Conservation (phyloP, 2,329 filamentous ascomycete species). For the Penicillium italicum region DNA sequence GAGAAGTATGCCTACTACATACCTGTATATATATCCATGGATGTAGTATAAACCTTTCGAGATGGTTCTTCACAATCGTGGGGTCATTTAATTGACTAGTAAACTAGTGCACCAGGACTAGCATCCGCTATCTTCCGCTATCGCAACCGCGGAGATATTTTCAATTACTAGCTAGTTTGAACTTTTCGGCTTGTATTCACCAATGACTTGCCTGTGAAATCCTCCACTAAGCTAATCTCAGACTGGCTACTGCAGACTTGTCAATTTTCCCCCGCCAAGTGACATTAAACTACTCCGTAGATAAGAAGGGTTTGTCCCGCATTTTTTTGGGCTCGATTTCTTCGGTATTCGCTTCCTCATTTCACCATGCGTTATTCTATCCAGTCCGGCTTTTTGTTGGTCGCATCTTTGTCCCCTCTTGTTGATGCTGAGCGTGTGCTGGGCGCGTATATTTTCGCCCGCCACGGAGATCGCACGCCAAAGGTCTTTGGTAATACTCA, state of each 20-base stretch:
- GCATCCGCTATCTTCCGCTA: not conserved
- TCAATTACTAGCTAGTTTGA: constrained; percentile 23
- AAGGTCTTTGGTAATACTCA: constrained; percentile 69
- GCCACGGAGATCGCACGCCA: constrained; percentile 82
- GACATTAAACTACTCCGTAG: not conserved
- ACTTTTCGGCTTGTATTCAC: not conserved
- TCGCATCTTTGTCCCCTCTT: constrained; percentile 23
- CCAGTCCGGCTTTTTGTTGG: constrained; percentile 26
- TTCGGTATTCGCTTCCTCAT: not conserved
- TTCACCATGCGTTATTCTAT: constrained; percentile 28
- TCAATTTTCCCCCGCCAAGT: not conserved
- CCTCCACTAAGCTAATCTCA: not conserved
- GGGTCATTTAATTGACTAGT: no score
- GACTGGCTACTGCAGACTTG: not conserved
- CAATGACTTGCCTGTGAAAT: not conserved
- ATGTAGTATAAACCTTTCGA: no score
- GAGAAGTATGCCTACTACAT: no score
- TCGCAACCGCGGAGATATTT: constrained; percentile 7
- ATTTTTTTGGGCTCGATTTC: not conserved
- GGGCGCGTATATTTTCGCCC: constrained; percentile 81
- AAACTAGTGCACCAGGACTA: no score
- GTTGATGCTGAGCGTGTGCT: constrained; percentile 63
- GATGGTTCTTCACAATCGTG: no score
- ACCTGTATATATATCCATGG: no score
- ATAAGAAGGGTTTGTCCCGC: constrained; percentile 1